Conservation (phyloP, 225 moss, liverwort and hornwort species). For the Bryum argenteum region DNA sequence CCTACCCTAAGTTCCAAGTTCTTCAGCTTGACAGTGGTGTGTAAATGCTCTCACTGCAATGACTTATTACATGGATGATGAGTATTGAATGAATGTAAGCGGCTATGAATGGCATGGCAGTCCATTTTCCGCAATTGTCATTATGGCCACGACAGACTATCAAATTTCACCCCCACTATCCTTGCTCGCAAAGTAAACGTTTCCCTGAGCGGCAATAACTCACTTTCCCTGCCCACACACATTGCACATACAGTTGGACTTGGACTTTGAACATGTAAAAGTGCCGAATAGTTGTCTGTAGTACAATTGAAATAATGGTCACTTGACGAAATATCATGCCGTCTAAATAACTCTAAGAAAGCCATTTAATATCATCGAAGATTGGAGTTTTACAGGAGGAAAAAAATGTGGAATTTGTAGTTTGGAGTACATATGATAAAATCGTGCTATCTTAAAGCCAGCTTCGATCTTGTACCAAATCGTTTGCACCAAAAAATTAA, state of each 20-base stretch:
- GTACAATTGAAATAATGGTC: constrained; percentile 12
- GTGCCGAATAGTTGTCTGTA: background rate
- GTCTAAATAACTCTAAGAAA: too few species aligned
- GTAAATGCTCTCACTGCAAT: constrained; percentile 10
- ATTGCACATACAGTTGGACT: background rate
- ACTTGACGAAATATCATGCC: too few species aligned
- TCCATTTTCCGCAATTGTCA: background rate
- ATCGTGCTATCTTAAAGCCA: too few species aligned
- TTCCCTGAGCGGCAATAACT: constrained; percentile 20
- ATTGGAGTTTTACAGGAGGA: background rate
- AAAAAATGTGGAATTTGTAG: too few species aligned
- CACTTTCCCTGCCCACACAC: background rate
- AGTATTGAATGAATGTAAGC: constrained; percentile 18
- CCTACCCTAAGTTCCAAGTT: background rate
- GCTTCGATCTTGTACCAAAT: too few species aligned
- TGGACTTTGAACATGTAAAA: constrained; percentile 2
- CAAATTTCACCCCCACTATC: background rate
- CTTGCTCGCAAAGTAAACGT: constrained; percentile 26
- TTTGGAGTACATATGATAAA: too few species aligned
- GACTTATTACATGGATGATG: background rate
- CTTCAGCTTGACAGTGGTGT: background rate
- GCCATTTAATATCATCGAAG: too few species aligned
- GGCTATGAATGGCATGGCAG: constrained; percentile 31
- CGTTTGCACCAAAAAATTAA: background rate
- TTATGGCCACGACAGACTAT: constrained; percentile 23